Evolutionary conservation across 306 rosid species (phyloP).

Genomic region (Acacia confusa): DNA sequence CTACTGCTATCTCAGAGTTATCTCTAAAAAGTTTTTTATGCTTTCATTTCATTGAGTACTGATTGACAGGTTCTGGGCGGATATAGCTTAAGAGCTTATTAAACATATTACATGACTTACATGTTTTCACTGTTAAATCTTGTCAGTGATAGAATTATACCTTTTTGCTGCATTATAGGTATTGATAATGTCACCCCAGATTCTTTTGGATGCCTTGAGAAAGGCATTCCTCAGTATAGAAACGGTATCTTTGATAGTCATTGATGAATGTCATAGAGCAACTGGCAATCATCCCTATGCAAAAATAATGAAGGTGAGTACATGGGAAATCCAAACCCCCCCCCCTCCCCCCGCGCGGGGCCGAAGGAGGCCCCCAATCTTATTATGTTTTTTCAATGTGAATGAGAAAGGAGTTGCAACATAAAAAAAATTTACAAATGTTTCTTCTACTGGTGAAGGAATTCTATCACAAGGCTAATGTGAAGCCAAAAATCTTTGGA

Average conservation of each 20-base stretch:
- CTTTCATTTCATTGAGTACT: slow-evolving; percentile 6
- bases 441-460: slow-evolving; percentile 61
- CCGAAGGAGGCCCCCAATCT: too few species aligned
- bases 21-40: slow-evolving; percentile 1
- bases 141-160: slow-evolving; percentile 4
- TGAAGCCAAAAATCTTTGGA: slow-evolving; percentile 87
- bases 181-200: slow-evolving; percentile 92
- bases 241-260: slow-evolving; percentile 61
- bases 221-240: slow-evolving; percentile 75
- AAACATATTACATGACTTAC: not conserved
- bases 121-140: slow-evolving; percentile 16
- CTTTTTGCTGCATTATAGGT: slow-evolving; percentile 48
- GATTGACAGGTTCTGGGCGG: not conserved
- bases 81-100: not conserved
- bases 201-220: slow-evolving; percentile 80
- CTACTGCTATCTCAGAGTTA: slow-evolving; percentile 16
- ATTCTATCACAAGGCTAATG: slow-evolving; percentile 71
- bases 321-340: too few species aligned
- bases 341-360: too few species aligned
- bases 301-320: slow-evolving; percentile 80
- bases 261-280: slow-evolving; percentile 89
- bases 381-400: not conserved
- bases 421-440: slow-evolving; percentile 6
- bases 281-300: slow-evolving; percentile 87
- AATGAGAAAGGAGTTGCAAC: slow-evolving; percentile 5